Percentiles rank a stretch among this genome's conserved stretches.
Conservation (phyloP, 345 rosid genomes). For the Tarenaya hassleriana region DNA sequence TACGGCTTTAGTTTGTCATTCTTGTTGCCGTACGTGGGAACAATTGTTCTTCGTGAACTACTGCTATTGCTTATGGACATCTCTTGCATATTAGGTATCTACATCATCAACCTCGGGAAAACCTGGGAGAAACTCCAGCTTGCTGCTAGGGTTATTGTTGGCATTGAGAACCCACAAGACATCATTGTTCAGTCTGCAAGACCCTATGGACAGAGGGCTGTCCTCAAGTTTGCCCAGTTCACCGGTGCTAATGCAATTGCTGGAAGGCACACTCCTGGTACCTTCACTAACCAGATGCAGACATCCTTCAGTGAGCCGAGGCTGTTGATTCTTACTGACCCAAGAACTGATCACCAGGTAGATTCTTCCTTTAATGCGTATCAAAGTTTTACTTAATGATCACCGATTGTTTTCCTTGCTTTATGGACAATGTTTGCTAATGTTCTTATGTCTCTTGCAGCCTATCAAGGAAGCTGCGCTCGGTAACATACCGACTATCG, state of each 20-base stretch:
- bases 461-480: constrained; percentile 83
- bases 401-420: neutral
- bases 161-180: constrained; percentile 4
- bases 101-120: constrained; percentile 4
- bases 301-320: constrained; percentile 7
- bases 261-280: constrained; percentile 9
- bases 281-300: constrained; percentile 10
- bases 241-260: constrained; percentile 7
- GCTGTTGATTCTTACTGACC: constrained; percentile 17
- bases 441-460: constrained; percentile 23
- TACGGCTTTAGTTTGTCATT: too few species aligned
- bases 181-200: constrained; percentile 11
- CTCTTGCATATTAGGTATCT: neutral
- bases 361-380: neutral
- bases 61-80: neutral
- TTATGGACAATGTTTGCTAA: neutral
- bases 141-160: constrained; percentile 14
- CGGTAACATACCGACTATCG: constrained; percentile 74
- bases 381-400: neutral
- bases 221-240: constrained; percentile 6
- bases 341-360: constrained; percentile 84
- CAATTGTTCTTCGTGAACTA: neutral
- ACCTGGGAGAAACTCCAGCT: constrained; percentile 1
- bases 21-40: neutral
- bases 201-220: constrained; percentile 10